Percentiles rank a stretch among this genome's conserved stretches.
Conservation (phyloP, 306 rosid species). For the Cucurbita argyrosperma region DNA sequence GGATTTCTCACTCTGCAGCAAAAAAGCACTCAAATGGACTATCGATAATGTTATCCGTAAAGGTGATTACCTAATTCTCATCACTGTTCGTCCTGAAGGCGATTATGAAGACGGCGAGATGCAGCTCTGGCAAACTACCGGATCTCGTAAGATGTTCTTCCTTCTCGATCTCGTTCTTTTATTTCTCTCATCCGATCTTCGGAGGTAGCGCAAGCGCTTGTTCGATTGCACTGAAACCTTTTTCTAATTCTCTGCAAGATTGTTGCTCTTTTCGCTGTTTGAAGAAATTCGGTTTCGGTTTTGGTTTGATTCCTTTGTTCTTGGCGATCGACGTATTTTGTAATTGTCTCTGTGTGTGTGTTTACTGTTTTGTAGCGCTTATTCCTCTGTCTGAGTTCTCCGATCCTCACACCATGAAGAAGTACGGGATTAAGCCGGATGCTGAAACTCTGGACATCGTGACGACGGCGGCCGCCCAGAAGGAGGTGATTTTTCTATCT, state of each 20-base stretch:
- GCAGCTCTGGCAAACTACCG: slow-evolving; percentile 71
- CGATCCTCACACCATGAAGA: slow-evolving; percentile 37
- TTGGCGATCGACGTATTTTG: not conserved
- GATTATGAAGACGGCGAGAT: slow-evolving; percentile 57
- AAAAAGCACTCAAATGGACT: slow-evolving; percentile 56
- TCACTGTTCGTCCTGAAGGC: slow-evolving; percentile 27
- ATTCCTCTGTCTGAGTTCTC: slow-evolving; percentile 47
- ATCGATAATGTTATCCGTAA: slow-evolving; percentile 51
- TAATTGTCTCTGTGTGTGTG: not conserved
- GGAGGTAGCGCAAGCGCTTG: not conserved
- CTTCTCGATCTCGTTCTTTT: too few relatives aligned
- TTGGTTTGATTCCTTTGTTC: not conserved
- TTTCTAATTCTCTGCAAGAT: too few relatives aligned
- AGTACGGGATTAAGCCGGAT: slow-evolving; percentile 38
- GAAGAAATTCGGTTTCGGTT: not conserved
- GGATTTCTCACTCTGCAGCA: slow-evolving; percentile 80
- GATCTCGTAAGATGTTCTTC: slow-evolving; percentile 43
- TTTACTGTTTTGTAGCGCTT: slow-evolving; percentile 36
- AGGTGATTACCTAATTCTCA: slow-evolving; percentile 57
- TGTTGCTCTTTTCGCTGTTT: too few relatives aligned
- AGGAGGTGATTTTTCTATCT: slow-evolving; percentile 21
- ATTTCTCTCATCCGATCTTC: not conserved
- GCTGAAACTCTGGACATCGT: slow-evolving; percentile 40
- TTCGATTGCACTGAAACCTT: not conserved
- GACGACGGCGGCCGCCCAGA: slow-evolving; percentile 25